These are phyloP conservation scores for Spathaspora passalidarum DNA, from an alignment of 805 yeast genomes.

Conservation along the genomic window DNA sequence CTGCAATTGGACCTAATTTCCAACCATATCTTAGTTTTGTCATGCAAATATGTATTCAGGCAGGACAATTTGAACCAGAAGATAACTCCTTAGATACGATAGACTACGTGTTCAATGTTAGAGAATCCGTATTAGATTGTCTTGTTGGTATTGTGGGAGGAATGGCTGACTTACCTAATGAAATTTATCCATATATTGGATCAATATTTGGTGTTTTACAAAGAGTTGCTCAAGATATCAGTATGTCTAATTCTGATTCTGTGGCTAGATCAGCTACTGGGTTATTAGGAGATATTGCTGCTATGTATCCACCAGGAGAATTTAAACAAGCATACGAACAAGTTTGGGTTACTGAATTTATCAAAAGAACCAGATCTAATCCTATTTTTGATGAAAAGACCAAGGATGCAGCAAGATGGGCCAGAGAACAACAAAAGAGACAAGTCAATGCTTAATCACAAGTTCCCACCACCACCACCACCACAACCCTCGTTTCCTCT, in stretches of 20 bases:
- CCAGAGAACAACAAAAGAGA: conserved; percentile 76
- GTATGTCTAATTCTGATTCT: conserved; percentile 60
- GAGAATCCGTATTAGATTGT: conserved; percentile 91
- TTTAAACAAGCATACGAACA: conserved; percentile 63
- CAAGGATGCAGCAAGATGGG: conserved; percentile 95
- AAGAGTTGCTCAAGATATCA: conserved; percentile 55
- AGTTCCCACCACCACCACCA: background rate
- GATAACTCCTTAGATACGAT: conserved; percentile 67
- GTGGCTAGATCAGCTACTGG: conserved; percentile 86
- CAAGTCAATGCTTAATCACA: conserved; percentile 14
- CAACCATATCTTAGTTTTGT: conserved; percentile 75
- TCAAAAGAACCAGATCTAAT: conserved; percentile 69
- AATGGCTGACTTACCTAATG: conserved; percentile 63
- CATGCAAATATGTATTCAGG: conserved; percentile 70
- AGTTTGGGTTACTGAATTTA: conserved; percentile 77
- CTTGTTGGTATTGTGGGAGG: conserved; percentile 96
- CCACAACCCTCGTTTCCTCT: background rate
- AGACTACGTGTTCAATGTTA: conserved; percentile 69
- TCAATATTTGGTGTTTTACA: conserved; percentile 70
- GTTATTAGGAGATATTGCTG: conserved; percentile 86
- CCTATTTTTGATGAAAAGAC: conserved; percentile 62
- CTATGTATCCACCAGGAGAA: conserved; percentile 78
- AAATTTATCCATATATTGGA: conserved; percentile 61
- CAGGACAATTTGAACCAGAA: conserved; percentile 59
- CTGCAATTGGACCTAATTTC: conserved; percentile 77